A percentile compares a stretch with the other conserved stretches of the same genome.
Evolutionary conservation across 2,329 filamentous ascomycete species (phyloP).

Genomic region (Hypoxylon sp.): DNA sequence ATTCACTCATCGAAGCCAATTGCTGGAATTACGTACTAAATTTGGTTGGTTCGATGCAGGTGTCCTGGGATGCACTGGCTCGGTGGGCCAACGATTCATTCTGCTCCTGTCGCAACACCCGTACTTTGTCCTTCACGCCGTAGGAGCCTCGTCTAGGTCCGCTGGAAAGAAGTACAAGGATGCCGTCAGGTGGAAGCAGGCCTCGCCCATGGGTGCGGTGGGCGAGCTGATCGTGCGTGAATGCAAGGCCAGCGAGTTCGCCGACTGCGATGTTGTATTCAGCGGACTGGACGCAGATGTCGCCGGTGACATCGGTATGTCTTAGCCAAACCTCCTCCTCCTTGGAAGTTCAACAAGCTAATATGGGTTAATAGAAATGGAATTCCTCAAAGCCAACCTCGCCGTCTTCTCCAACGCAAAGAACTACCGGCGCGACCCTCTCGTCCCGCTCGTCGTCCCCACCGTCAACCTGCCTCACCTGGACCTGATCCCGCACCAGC

Average conservation of each 20-base stretch:
- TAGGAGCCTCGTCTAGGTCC: slow-evolving; percentile 90
- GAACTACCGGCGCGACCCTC: slow-evolving; percentile 92
- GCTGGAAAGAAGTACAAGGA: slow-evolving; percentile 95
- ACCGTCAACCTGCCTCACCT: slow-evolving; percentile 94
- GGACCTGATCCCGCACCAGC: slow-evolving; percentile 89
- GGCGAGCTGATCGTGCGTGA: slow-evolving; percentile 87
- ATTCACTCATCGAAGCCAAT: slow-evolving; percentile 27
- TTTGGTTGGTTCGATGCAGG: slow-evolving; percentile 54
- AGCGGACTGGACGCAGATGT: slow-evolving; percentile 93
- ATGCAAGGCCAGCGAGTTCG: slow-evolving; percentile 85
- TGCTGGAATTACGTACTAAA: slow-evolving; percentile 15
- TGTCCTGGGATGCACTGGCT: slow-evolving; percentile 92
- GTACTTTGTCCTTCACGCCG: slow-evolving; percentile 85
- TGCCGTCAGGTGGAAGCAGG: slow-evolving; percentile 96
- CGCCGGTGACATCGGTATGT: slow-evolving; percentile 88
- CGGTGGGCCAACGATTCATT: slow-evolving; percentile 95
- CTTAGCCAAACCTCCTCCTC: neutral
- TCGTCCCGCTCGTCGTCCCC: slow-evolving; percentile 93
- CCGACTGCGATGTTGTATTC: slow-evolving; percentile 93
- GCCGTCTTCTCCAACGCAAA: slow-evolving; percentile 98
- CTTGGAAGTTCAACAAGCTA: neutral
- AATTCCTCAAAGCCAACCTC: slow-evolving; percentile 89
- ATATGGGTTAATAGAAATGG: slow-evolving; percentile 74
- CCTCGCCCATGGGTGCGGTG: slow-evolving; percentile 82
- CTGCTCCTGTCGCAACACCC: slow-evolving; percentile 91